Evolutionary conservation across 1,284 basidiomycete species (phyloP).

Genomic region (Neotropicomus parvogracilis): DNA sequence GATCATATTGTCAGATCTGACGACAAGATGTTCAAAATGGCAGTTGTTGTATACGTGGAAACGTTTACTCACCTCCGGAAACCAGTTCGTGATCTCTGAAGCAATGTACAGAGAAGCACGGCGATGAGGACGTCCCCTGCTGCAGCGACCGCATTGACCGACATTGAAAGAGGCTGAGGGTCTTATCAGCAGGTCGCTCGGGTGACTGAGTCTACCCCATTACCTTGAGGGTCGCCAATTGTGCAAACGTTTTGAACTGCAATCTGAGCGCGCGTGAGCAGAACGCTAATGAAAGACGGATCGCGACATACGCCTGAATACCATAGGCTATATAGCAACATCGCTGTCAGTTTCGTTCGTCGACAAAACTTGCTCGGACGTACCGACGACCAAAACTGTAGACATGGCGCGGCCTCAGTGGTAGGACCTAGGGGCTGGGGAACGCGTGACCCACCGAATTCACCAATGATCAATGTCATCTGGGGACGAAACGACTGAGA

Average conservation of each 20-base stretch:
- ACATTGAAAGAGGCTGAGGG: slow-evolving; percentile 44
- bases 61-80: slow-evolving; percentile 47
- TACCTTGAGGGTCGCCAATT: slow-evolving; percentile 37
- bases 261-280: slow-evolving; percentile 21
- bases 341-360: slow-evolving; percentile 1
- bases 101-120: slow-evolving; percentile 44
- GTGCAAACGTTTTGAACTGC: slow-evolving; percentile 37
- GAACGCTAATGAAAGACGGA: not conserved
- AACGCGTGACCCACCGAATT: slow-evolving; percentile 46
- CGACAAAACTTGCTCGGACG: slow-evolving; percentile 4
- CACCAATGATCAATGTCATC: slow-evolving; percentile 42
- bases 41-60: not conserved
- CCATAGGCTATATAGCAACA: slow-evolving; percentile 36
- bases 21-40: not conserved
- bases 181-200: not conserved
- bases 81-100: slow-evolving; percentile 55
- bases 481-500: slow-evolving; percentile 13
- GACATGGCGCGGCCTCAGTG: slow-evolving; percentile 5
- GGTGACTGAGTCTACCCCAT: not conserved
- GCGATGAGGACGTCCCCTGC: slow-evolving; percentile 60
- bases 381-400: slow-evolving; percentile 23
- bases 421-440: not conserved
- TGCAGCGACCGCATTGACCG: slow-evolving; percentile 57
- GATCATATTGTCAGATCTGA: slow-evolving; percentile 48
- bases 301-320: slow-evolving; percentile 36